phyloP scores from a whole-genome alignment of 2,329 filamentous ascomycete genomes.

The Ascochyta clinopodiicola region DNA sequence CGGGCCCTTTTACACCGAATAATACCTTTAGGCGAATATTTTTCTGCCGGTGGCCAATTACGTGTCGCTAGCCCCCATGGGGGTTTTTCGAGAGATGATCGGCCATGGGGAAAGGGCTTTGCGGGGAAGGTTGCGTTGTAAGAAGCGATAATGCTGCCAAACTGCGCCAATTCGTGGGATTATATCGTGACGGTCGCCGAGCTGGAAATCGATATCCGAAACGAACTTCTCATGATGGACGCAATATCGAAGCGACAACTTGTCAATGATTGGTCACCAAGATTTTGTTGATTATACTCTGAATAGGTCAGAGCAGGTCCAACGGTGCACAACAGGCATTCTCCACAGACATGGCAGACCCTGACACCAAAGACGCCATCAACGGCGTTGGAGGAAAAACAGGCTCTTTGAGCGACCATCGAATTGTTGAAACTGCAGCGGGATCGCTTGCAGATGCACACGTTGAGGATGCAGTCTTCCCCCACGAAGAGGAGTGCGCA shows the following conservation, averaged over 20 bases:
- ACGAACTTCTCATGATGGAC: no score
- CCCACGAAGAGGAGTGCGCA: conserved; percentile 59
- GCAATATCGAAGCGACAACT: no score
- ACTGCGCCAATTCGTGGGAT: not conserved
- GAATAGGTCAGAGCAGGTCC: not conserved
- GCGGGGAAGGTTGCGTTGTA: not conserved
- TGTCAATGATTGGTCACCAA: no score
- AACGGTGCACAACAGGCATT: not conserved
- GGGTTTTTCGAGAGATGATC: not conserved
- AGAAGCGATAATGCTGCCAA: not conserved
- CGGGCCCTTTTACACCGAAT: conserved; percentile 14
- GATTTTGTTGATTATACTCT: not conserved
- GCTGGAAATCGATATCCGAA: not conserved
- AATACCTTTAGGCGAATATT: not conserved
- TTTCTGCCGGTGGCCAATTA: not conserved
- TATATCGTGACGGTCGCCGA: not conserved
- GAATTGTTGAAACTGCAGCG: conserved; percentile 52
- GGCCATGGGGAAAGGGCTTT: not conserved
- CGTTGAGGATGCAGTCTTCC: conserved; percentile 50
- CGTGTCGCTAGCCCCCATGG: not conserved
- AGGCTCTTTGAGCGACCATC: not conserved
- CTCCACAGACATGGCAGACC: not conserved
- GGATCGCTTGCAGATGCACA: conserved; percentile 53
- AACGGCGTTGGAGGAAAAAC: conserved; percentile 22
- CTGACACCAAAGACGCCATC: conserved; percentile 24